Percentiles rank a stretch among this genome's conserved stretches.
phyloP scores from a whole-genome alignment of 495 filamentous ascomycete species.

The Aspergillus cavernicola region DNA sequence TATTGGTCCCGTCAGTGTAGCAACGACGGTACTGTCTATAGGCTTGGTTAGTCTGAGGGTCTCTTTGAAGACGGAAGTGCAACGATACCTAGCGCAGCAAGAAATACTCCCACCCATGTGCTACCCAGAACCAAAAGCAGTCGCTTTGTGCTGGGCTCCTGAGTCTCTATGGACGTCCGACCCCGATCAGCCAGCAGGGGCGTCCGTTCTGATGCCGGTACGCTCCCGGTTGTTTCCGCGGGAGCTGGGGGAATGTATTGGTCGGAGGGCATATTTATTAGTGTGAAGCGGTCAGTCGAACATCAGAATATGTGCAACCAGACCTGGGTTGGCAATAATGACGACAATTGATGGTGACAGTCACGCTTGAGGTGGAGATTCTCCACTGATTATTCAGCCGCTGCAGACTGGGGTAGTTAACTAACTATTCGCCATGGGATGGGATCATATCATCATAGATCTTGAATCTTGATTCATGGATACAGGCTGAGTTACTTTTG shows the following conservation, averaged over 20 bases:
- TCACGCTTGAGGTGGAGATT: background rate
- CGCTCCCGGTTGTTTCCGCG: slow-evolving; percentile 12
- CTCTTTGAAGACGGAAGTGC: background rate
- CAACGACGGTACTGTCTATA: slow-evolving; percentile 74
- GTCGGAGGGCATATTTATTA: slow-evolving; percentile 9
- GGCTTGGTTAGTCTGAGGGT: slow-evolving; percentile 3
- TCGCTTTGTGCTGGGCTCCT: slow-evolving; percentile 41
- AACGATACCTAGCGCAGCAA: slow-evolving; percentile 63
- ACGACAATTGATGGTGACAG: background rate
- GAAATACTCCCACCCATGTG: slow-evolving; percentile 76
- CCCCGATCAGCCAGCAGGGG: slow-evolving; percentile 32
- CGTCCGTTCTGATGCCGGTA: slow-evolving; percentile 36
- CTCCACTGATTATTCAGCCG: slow-evolving; percentile 2
- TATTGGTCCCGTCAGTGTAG: slow-evolving; percentile 81
- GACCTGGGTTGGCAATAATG: background rate
- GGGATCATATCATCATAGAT: too few species aligned
- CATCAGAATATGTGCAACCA: too few species aligned
- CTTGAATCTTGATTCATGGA: too few species aligned
- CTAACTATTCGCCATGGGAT: too few species aligned
- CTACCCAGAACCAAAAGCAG: slow-evolving; percentile 42
- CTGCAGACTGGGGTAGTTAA: background rate
- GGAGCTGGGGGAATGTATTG: background rate
- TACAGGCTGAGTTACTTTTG: too few species aligned
- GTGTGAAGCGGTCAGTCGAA: background rate
- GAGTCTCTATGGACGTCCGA: slow-evolving; percentile 15